These are phyloP conservation scores for Echeveria elegans DNA, from an alignment of 164 flowering plant species.

Conservation along the genomic window DNA sequence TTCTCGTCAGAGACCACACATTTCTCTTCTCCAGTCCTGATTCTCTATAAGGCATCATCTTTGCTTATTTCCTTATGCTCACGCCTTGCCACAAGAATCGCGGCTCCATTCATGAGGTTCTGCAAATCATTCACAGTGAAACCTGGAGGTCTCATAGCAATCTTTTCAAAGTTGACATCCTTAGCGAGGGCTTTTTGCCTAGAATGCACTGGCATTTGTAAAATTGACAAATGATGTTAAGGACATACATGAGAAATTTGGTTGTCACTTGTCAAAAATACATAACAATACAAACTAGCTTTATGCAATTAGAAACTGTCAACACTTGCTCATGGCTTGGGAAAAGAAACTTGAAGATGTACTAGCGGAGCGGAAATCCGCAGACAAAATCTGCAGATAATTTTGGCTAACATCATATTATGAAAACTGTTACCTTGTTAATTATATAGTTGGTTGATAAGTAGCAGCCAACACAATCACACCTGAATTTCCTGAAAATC, in stretches of 20 bases:
- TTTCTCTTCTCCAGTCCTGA: slow-evolving; percentile 98
- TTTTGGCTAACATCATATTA: neutral
- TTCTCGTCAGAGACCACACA: slow-evolving; percentile 89
- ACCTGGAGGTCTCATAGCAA: slow-evolving; percentile 91
- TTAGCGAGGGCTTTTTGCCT: slow-evolving; percentile 88
- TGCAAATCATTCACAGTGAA: slow-evolving; percentile 93
- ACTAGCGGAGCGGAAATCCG: too few species aligned
- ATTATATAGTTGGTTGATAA: slow-evolving; percentile 17
- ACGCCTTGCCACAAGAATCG: slow-evolving; percentile 93
- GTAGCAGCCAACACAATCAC: slow-evolving; percentile 93
- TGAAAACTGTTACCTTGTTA: neutral
- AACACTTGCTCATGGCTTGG: neutral
- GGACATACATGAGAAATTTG: neutral
- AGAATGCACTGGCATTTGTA: slow-evolving; percentile 55
- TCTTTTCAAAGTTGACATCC: slow-evolving; percentile 87
- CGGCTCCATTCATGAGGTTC: slow-evolving; percentile 95
- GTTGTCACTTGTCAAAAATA: neutral
- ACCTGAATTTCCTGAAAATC: slow-evolving; percentile 81
- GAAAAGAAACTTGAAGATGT: neutral
- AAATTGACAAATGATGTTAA: neutral
- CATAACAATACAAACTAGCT: too few species aligned
- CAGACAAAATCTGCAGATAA: neutral
- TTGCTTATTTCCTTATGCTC: slow-evolving; percentile 89
- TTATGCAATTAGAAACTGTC: neutral
- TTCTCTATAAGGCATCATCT: slow-evolving; percentile 90